Evolutionary conservation across 1,284 basidiomycete genomes (phyloP).

Genomic region (Malassezia restricta): DNA sequence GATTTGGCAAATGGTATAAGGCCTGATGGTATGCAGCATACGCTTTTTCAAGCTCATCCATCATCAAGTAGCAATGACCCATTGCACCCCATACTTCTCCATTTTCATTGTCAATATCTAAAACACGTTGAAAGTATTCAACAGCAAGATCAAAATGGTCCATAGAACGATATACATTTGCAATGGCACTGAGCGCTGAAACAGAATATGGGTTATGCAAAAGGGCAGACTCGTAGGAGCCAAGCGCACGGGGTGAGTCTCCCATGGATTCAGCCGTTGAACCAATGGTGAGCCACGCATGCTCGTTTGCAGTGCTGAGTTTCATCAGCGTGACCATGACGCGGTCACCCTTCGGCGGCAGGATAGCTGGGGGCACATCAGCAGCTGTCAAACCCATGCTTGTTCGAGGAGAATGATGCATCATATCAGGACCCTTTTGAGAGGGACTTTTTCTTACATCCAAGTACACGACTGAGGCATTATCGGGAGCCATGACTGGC

Average conservation of each 20-base stretch:
- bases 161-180: slow-evolving; percentile 37
- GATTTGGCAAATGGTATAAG: slow-evolving; percentile 84
- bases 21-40: slow-evolving; percentile 98
- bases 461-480: not conserved
- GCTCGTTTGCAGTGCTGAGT: slow-evolving; percentile 35
- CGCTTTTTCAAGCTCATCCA: slow-evolving; percentile 95
- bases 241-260: slow-evolving; percentile 38
- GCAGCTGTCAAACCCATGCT: not conserved
- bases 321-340: slow-evolving; percentile 21
- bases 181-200: slow-evolving; percentile 40
- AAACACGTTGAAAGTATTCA: slow-evolving; percentile 83
- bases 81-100: slow-evolving; percentile 45
- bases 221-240: slow-evolving; percentile 40
- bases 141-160: slow-evolving; percentile 58
- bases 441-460: not conserved
- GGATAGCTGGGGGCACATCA: not conserved
- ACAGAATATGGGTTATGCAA: slow-evolving; percentile 42
- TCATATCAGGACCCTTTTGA: not conserved
- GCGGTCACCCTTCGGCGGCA: not conserved
- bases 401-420: not conserved
- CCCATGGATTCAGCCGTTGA: slow-evolving; percentile 43
- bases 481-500: not conserved
- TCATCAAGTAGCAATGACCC: slow-evolving; percentile 96
- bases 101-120: slow-evolving; percentile 53
- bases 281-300: slow-evolving; percentile 37